Conservation (phyloP, 345 rosid genomes). For the Eucalyptus globulus region DNA sequence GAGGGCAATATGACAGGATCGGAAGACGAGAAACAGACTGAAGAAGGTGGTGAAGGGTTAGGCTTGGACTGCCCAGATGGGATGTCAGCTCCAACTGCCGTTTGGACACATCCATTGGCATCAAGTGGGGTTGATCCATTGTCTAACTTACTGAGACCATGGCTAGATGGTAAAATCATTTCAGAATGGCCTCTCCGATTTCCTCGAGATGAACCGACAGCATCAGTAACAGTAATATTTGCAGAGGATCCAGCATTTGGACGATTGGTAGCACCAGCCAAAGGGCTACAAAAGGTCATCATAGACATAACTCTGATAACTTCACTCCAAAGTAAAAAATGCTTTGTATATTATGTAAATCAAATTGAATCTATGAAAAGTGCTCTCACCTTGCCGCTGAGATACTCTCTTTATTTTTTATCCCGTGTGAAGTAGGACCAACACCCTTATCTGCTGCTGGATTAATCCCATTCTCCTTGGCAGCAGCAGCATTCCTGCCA, state of each 20-base stretch:
- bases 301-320: background rate
- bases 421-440: constrained; percentile 26
- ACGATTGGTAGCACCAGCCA: constrained; percentile 15
- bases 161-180: constrained; percentile 11
- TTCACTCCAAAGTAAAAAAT: background rate
- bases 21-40: constrained; percentile 48
- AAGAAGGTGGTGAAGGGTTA: constrained; percentile 29
- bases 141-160: constrained; percentile 13
- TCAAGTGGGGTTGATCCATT: constrained; percentile 14
- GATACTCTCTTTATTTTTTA: constrained; percentile 28
- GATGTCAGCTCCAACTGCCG: constrained; percentile 29
- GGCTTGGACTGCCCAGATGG: constrained; percentile 17
- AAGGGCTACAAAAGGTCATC: background rate
- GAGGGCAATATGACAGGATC: constrained; percentile 54
- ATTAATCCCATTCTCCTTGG: constrained; percentile 37
- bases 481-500: constrained; percentile 34
- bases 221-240: background rate
- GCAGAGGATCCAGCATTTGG: background rate
- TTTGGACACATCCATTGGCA: constrained; percentile 16
- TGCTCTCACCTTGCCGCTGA: constrained; percentile 30
- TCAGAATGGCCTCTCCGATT: constrained; percentile 22
- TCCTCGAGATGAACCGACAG: constrained; percentile 13
- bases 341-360: background rate
- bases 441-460: constrained; percentile 42
- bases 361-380: background rate